These are phyloP conservation scores for Diospyros kaki DNA, from an alignment of 148 eudicot genomes.

Conservation along the genomic window DNA sequence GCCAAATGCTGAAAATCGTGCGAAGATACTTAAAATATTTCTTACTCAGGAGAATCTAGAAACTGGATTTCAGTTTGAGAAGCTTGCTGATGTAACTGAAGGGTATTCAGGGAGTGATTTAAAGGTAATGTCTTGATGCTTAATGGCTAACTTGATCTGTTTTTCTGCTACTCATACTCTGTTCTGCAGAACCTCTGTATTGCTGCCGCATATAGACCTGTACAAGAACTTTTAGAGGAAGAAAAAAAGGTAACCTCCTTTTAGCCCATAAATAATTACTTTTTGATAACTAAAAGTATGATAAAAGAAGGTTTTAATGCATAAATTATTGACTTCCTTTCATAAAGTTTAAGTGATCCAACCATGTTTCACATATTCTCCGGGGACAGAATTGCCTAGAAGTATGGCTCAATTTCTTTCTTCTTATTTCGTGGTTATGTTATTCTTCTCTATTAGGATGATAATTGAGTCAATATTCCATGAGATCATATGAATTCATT, in stretches of 20 bases:
- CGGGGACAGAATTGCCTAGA: not conserved
- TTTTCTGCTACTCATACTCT: not conserved
- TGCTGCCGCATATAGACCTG: slow-evolving; percentile 98
- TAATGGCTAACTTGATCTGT: not conserved
- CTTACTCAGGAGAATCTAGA: slow-evolving; percentile 79
- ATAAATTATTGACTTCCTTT: not conserved
- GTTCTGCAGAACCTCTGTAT: slow-evolving; percentile 85
- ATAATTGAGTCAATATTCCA: not conserved
- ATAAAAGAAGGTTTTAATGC: not conserved
- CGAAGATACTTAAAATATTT: slow-evolving; percentile 81
- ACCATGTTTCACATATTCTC: not conserved
- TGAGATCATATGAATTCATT: slow-evolving; percentile 3
- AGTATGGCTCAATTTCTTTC: not conserved
- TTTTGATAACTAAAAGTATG: too few relatives aligned
- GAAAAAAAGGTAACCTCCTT: slow-evolving; percentile 56
- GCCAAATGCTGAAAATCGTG: slow-evolving; percentile 84
- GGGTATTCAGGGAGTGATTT: slow-evolving; percentile 97
- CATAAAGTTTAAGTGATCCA: not conserved
- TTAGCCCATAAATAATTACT: too few relatives aligned
- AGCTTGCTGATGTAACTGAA: slow-evolving; percentile 85
- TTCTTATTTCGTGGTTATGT: not conserved
- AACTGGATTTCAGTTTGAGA: slow-evolving; percentile 51
- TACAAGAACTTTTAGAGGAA: slow-evolving; percentile 84
- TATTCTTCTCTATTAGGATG: not conserved
- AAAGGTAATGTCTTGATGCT: slow-evolving; percentile 48